phyloP scores from a whole-genome alignment of 2,329 filamentous ascomycete genomes.

The Phialocephala sp. region DNA sequence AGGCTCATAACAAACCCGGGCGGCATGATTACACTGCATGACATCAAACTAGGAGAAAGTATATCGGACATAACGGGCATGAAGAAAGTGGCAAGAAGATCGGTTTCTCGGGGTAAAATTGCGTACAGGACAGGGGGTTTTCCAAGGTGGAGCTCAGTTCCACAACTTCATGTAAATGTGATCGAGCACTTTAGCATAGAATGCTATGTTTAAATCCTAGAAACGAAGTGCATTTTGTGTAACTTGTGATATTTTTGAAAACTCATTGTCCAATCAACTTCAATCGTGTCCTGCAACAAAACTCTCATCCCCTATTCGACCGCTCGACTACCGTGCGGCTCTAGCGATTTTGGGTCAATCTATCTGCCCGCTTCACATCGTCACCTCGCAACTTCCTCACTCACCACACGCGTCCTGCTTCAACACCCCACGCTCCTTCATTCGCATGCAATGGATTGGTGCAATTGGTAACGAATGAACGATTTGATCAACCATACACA shows the following conservation, averaged over 20 bases:
- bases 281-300: background rate
- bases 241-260: background rate
- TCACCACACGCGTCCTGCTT: background rate
- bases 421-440: conserved; percentile 8
- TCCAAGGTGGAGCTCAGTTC: background rate
- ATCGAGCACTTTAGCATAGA: conserved; percentile 7
- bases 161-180: background rate
- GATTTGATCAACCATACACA: conserved; percentile 37
- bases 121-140: background rate
- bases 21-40: background rate
- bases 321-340: conserved; percentile 1
- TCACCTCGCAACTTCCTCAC: conserved; percentile 10
- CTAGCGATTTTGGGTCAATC: conserved; percentile 17
- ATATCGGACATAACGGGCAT: background rate
- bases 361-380: conserved; percentile 16
- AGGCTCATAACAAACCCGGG: background rate
- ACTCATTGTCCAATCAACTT: conserved; percentile 3
- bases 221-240: background rate
- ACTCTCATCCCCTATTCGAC: background rate
- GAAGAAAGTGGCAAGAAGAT: background rate
- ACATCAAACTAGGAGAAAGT: conserved; percentile 1
- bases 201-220: background rate
- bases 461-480: conserved; percentile 30
- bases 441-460: conserved; percentile 37
- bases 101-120: background rate